Percentiles rank a stretch among this genome's conserved stretches.
These are phyloP conservation scores for Lipomyces yamadae DNA, from an alignment of 805 yeast species.

Conservation along the genomic window DNA sequence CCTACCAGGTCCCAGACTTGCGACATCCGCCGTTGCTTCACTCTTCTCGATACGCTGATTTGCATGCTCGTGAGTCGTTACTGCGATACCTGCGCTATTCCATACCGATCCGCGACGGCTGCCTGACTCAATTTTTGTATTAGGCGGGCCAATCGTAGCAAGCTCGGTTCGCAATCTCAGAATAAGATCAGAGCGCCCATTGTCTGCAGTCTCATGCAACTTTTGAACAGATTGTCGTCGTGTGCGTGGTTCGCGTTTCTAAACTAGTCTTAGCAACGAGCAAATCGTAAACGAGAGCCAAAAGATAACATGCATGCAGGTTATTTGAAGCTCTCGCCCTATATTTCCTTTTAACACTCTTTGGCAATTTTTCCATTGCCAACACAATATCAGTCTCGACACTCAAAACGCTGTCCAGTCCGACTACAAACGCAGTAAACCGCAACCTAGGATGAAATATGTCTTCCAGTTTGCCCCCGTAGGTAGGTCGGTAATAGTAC, in stretches of 20 bases:
- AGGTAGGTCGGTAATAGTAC: not conserved
- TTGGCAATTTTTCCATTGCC: conserved; percentile 8
- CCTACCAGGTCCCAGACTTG: not conserved
- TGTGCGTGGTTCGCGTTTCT: not conserved
- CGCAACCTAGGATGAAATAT: not conserved
- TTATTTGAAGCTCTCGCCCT: conserved; percentile 8
- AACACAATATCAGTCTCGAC: conserved; percentile 11
- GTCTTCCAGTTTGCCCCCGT: conserved; percentile 9
- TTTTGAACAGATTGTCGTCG: not conserved
- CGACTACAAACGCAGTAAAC: conserved; percentile 8
- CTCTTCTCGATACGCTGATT: not conserved
- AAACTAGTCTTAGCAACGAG: not conserved
- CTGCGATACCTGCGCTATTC: not conserved
- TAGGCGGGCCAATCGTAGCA: not conserved
- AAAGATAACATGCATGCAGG: not conserved
- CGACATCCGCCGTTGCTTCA: not conserved
- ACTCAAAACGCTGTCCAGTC: conserved; percentile 4
- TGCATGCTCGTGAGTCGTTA: not conserved
- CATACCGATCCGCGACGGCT: not conserved
- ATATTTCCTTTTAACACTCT: conserved; percentile 5
- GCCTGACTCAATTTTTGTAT: not conserved
- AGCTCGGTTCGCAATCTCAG: not conserved
- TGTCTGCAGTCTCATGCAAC: not conserved
- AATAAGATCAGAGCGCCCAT: not conserved
- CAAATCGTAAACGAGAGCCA: not conserved